phyloP scores from a whole-genome alignment of 1,284 basidiomycete species.

The Ceratobasidium papillatum region DNA sequence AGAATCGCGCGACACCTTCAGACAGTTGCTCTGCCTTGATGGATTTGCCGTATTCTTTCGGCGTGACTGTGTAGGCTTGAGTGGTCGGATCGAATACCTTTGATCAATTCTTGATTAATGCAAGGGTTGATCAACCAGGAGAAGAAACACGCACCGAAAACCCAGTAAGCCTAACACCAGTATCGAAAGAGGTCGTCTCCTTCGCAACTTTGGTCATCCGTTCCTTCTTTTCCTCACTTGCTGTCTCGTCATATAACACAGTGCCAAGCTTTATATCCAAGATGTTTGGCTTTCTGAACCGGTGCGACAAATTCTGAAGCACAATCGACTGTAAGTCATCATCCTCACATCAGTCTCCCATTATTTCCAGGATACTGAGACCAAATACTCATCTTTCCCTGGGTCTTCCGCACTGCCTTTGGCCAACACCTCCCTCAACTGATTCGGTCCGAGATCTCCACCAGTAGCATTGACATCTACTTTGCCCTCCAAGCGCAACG shows the following conservation, averaged over 20 bases:
- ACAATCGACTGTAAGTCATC: slow-evolving; percentile 71
- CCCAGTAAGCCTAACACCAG: slow-evolving; percentile 85
- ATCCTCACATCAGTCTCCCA: background rate
- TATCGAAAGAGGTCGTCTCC: slow-evolving; percentile 75
- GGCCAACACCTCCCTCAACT: slow-evolving; percentile 44
- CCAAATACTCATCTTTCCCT: slow-evolving; percentile 61
- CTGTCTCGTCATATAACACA: slow-evolving; percentile 75
- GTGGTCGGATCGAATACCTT: slow-evolving; percentile 78
- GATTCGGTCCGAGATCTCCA: slow-evolving; percentile 47
- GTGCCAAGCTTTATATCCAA: slow-evolving; percentile 94
- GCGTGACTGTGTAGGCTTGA: slow-evolving; percentile 64
- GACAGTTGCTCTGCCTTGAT: slow-evolving; percentile 73
- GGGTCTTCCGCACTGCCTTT: slow-evolving; percentile 46
- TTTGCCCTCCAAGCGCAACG: slow-evolving; percentile 72
- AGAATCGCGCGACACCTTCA: slow-evolving; percentile 79
- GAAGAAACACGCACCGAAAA: slow-evolving; percentile 72
- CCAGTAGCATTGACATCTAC: slow-evolving; percentile 52
- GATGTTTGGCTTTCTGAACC: slow-evolving; percentile 83
- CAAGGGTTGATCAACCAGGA: background rate
- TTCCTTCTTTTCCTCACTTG: slow-evolving; percentile 76
- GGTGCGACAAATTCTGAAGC: slow-evolving; percentile 81
- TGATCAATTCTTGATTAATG: too few species aligned
- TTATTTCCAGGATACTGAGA: background rate
- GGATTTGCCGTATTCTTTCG: slow-evolving; percentile 84
- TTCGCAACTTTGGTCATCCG: slow-evolving; percentile 80